These are phyloP conservation scores for Biancaea sappan DNA, from an alignment of 306 rosid genomes.

Conservation along the genomic window DNA sequence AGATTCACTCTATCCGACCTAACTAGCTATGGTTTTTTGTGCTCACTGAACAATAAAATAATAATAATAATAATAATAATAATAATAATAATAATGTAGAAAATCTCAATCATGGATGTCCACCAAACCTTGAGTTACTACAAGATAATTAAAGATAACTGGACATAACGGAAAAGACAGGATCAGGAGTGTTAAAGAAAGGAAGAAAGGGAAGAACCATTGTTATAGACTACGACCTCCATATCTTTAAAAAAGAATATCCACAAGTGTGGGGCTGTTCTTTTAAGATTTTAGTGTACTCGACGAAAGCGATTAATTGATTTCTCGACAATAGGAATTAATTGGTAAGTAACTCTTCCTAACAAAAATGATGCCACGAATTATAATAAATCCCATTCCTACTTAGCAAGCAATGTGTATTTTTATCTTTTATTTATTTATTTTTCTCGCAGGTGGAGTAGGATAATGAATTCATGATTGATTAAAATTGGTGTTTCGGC, in stretches of 20 bases:
- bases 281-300: no score
- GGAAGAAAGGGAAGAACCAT: no score
- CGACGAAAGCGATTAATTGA: no score
- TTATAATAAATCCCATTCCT: neutral
- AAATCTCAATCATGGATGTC: conserved; percentile 22
- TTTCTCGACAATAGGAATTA: no score
- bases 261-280: no score
- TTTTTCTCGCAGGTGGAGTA: neutral
- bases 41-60: conserved; percentile 24
- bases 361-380: neutral
- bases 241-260: no score
- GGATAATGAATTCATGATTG: neutral
- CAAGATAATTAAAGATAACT: neutral
- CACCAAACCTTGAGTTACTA: conserved; percentile 15
- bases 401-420: neutral
- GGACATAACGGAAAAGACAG: neutral
- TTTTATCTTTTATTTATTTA: neutral
- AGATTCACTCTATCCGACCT: conserved; percentile 12
- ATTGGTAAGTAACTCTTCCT: no score
- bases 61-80: neutral
- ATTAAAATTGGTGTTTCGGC: neutral
- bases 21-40: conserved; percentile 15
- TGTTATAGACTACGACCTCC: no score
- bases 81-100: neutral
- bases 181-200: neutral